phyloP scores from a whole-genome alignment of 805 yeast species.

The Saccharomycopsis sp. region DNA sequence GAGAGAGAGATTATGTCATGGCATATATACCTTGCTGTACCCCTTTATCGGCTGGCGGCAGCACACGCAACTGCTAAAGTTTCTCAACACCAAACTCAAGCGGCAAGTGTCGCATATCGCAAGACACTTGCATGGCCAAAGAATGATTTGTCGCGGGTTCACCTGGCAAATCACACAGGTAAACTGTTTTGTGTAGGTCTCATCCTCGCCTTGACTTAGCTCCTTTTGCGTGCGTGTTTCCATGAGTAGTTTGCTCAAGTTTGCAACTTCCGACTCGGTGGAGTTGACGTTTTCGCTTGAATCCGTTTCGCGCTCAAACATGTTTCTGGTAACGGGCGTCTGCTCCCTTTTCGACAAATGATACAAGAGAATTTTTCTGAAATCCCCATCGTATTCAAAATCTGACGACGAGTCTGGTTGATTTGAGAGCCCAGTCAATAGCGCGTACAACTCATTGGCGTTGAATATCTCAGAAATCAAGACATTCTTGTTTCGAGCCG shows the following conservation, averaged over 20 bases:
- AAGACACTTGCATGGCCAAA: slow-evolving; percentile 92
- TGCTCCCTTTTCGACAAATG: slow-evolving; percentile 12
- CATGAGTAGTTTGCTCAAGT: slow-evolving; percentile 5
- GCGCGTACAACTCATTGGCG: slow-evolving; percentile 8
- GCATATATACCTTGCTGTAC: slow-evolving; percentile 32
- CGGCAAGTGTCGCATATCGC: slow-evolving; percentile 85
- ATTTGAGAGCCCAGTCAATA: slow-evolving; percentile 1
- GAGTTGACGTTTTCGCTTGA: background rate
- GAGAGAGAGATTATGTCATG: slow-evolving; percentile 19
- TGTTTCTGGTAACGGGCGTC: slow-evolving; percentile 7
- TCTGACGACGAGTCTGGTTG: background rate
- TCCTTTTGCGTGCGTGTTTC: slow-evolving; percentile 11
- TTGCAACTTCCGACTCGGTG: background rate
- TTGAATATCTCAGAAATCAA: slow-evolving; percentile 20
- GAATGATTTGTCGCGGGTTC: slow-evolving; percentile 61
- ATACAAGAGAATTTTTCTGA: slow-evolving; percentile 11
- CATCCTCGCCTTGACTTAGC: slow-evolving; percentile 23
- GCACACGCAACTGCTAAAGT: slow-evolving; percentile 74
- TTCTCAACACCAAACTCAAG: slow-evolving; percentile 58
- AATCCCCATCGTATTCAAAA: slow-evolving; percentile 5
- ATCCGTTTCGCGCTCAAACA: background rate
- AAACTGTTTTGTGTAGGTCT: slow-evolving; percentile 9
- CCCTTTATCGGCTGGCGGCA: slow-evolving; percentile 70
- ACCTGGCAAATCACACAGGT: slow-evolving; percentile 77
- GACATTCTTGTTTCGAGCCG: too few relatives aligned